These are phyloP conservation scores for Phytophthora nicotianae DNA, from an alignment of 352 stramenopile genomes.

Conservation along the genomic window DNA sequence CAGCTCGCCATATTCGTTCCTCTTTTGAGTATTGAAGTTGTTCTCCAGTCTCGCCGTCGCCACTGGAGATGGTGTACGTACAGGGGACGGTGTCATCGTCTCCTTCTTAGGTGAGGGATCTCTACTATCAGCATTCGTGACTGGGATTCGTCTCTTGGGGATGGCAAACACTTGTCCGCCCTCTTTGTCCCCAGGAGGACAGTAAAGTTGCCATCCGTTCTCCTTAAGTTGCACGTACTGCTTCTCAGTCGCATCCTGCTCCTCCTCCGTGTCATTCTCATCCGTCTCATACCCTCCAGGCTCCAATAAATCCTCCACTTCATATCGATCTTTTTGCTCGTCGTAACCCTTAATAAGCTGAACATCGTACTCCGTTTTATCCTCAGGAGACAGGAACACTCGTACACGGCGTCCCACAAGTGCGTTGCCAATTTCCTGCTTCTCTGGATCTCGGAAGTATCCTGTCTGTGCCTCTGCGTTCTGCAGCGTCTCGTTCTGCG, in stretches of 20 bases:
- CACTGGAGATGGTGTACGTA: constrained; percentile 17
- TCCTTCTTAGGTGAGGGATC: constrained; percentile 47
- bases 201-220: constrained; percentile 77
- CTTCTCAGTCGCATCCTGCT: constrained; percentile 33
- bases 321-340: constrained; percentile 47
- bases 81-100: constrained; percentile 25
- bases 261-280: constrained; percentile 48
- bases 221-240: constrained; percentile 45
- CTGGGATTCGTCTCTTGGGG: constrained; percentile 55
- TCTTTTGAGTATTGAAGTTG: constrained; percentile 26
- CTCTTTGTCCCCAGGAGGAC: constrained; percentile 60
- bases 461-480: constrained; percentile 45
- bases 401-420: constrained; percentile 68
- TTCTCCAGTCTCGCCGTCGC: constrained; percentile 20
- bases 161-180: constrained; percentile 78
- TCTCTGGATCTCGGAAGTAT: constrained; percentile 71
- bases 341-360: constrained; percentile 57
- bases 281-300: constrained; percentile 37
- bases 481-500: constrained; percentile 44
- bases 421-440: constrained; percentile 46
- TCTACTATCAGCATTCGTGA: constrained; percentile 31
- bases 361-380: constrained; percentile 65
- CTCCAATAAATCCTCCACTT: constrained; percentile 52
- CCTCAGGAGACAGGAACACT: constrained; percentile 61
- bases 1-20: constrained; percentile 41